Conservation (phyloP, 768 basidiomycete species). For the Mycena vulgaris region DNA sequence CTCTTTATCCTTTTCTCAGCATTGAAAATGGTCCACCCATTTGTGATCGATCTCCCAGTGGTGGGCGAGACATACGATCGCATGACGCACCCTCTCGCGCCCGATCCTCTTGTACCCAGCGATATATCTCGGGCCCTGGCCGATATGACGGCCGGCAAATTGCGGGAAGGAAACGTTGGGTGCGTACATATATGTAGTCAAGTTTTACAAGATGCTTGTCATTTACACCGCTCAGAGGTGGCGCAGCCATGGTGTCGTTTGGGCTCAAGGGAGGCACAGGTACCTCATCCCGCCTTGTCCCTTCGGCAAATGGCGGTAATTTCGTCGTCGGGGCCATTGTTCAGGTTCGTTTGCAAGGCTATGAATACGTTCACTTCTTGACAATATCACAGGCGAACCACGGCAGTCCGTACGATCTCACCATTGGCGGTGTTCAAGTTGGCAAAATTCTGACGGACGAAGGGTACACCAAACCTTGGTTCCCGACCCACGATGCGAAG, state of each 20-base stretch:
- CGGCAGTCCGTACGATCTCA: slow-evolving; percentile 32
- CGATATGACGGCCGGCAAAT: slow-evolving; percentile 21
- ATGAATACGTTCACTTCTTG: neutral
- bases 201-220: neutral
- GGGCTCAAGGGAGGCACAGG: slow-evolving; percentile 38
- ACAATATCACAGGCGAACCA: slow-evolving; percentile 26
- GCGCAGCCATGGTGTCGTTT: slow-evolving; percentile 38
- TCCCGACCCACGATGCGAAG: slow-evolving; percentile 28
- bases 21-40: slow-evolving; percentile 1
- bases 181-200: slow-evolving; percentile 7
- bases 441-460: slow-evolving; percentile 24
- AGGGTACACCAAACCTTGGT: slow-evolving; percentile 37
- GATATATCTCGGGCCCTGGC: slow-evolving; percentile 18
- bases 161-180: slow-evolving; percentile 38
- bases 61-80: slow-evolving; percentile 37
- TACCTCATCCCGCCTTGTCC: slow-evolving; percentile 34
- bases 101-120: neutral
- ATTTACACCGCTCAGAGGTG: slow-evolving; percentile 22
- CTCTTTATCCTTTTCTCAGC: neutral
- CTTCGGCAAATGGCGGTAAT: slow-evolving; percentile 16
- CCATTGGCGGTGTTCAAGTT: slow-evolving; percentile 26
- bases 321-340: slow-evolving; percentile 35
- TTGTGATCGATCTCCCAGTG: slow-evolving; percentile 12
- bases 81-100: slow-evolving; percentile 34
- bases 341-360: slow-evolving; percentile 17